Evolutionary conservation across 352 stramenopile genomes (phyloP).

Genomic region (Phytophthora parvispora): DNA sequence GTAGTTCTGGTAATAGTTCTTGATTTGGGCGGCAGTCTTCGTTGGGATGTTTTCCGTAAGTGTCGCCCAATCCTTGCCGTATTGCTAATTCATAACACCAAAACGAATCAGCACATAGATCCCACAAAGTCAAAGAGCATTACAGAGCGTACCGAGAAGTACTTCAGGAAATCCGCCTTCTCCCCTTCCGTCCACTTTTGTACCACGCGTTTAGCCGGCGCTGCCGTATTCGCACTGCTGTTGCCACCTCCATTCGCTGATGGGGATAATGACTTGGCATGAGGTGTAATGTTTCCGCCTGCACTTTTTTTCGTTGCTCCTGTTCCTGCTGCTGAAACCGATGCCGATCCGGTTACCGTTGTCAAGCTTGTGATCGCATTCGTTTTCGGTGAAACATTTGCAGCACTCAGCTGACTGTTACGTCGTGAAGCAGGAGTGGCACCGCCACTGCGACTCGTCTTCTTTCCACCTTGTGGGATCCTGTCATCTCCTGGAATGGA

Average conservation of each 20-base stretch:
- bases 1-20: constrained; percentile 96
- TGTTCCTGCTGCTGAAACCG: constrained; percentile 4
- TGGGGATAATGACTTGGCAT: constrained; percentile 23
- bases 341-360: background rate
- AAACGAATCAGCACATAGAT: constrained; percentile 9
- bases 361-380: constrained; percentile 1
- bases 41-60: constrained; percentile 90
- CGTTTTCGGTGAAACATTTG: constrained; percentile 23
- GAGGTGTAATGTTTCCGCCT: constrained; percentile 16
- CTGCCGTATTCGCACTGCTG: constrained; percentile 16
- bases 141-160: constrained; percentile 77
- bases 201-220: constrained; percentile 80
- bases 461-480: constrained; percentile 41
- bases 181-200: constrained; percentile 93
- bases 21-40: constrained; percentile 93
- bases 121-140: background rate
- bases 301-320: constrained; percentile 18
- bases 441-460: constrained; percentile 42
- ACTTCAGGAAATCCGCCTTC: constrained; percentile 91
- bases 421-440: constrained; percentile 43
- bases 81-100: constrained; percentile 52
- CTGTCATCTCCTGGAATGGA: constrained; percentile 56
- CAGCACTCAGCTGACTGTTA: constrained; percentile 25
- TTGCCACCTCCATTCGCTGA: constrained; percentile 25
- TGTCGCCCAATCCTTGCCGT: constrained; percentile 91